Evolutionary conservation across 2,329 filamentous ascomycete species (phyloP).

Genomic region (Penicillium verrucosum): DNA sequence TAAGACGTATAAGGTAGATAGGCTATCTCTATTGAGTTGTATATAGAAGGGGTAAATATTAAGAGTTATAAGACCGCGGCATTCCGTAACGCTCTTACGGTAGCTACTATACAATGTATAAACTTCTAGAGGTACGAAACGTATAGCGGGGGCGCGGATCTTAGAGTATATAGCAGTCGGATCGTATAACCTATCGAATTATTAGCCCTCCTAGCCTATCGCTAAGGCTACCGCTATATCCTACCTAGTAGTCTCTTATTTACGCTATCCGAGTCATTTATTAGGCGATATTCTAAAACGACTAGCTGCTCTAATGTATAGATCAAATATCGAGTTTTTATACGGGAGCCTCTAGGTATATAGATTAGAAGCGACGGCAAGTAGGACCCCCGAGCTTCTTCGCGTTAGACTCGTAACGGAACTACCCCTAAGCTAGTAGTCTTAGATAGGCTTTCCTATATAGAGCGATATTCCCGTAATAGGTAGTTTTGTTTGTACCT

Average conservation of each 20-base stretch:
- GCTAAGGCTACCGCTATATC: background rate
- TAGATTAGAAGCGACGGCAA: background rate
- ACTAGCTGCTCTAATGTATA: background rate
- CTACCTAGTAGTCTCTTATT: background rate
- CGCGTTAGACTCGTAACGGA: background rate
- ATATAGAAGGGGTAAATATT: no score
- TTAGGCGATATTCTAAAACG: background rate
- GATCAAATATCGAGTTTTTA: background rate
- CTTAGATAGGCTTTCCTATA: background rate
- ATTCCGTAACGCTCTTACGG: background rate
- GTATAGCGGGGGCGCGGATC: background rate
- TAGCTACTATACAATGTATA: background rate
- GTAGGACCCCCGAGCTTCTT: background rate
- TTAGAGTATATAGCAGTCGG: background rate
- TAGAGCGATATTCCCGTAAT: background rate
- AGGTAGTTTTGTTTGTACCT: no score
- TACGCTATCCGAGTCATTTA: background rate
- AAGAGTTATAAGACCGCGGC: background rate
- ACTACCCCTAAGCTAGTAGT: background rate
- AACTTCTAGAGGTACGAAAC: background rate
- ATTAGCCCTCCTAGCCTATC: background rate
- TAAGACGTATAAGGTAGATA: no score
- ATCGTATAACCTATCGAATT: background rate
- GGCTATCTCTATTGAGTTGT: background rate
- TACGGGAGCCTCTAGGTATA: background rate